Evolutionary conservation across 495 filamentous ascomycete species (phyloP).

Genomic region (Terfezia boudieri): DNA sequence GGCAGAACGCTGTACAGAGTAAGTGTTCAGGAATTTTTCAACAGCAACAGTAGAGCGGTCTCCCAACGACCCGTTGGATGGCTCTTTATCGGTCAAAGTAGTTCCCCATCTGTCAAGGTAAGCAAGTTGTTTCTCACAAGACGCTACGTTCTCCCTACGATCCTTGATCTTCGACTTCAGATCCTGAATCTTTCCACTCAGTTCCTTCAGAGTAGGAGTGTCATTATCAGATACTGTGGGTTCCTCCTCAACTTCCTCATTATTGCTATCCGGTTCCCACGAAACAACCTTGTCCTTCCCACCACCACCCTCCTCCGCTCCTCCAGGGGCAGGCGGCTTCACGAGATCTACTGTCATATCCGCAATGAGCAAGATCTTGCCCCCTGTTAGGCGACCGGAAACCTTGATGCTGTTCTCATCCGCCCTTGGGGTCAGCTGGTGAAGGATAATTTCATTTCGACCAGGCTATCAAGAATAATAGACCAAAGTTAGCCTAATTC

Average conservation of each 20-base stretch:
- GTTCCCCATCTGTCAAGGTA: neutral
- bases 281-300: conserved; percentile 13
- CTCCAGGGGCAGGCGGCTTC: conserved; percentile 33
- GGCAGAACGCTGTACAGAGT: neutral
- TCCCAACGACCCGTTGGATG: neutral
- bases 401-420: conserved; percentile 50
- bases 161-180: neutral
- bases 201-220: neutral
- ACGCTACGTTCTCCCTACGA: neutral
- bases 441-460: conserved; percentile 39
- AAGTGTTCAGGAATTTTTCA: neutral
- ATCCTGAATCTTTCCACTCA: neutral
- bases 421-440: conserved; percentile 39
- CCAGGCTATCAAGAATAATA: conserved; percentile 25
- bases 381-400: conserved; percentile 25
- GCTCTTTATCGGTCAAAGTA: neutral
- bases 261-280: conserved; percentile 21
- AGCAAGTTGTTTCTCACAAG: neutral
- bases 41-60: neutral
- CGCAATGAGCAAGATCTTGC: conserved; percentile 29
- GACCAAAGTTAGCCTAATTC: neutral
- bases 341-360: conserved; percentile 43
- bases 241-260: conserved; percentile 4
- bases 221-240: neutral
- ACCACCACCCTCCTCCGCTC: conserved; percentile 26